Conservation (phyloP, 495 filamentous ascomycete species). For the Penicillium cinerascens region DNA sequence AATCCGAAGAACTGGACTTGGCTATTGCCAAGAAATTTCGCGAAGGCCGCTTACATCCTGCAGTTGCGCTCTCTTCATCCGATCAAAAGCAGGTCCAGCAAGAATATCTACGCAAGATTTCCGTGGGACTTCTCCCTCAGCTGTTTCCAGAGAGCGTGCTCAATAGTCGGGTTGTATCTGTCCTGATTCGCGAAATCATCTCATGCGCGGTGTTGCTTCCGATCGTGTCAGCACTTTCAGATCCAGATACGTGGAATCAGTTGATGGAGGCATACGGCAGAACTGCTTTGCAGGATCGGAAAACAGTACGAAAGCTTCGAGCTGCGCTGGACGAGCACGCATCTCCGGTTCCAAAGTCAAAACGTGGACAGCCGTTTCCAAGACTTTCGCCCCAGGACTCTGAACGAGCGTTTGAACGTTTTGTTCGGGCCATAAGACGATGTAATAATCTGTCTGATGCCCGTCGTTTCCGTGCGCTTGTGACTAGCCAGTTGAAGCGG, state of each 20-base stretch:
- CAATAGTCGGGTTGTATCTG: conserved; percentile 72
- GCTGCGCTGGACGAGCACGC: conserved; percentile 95
- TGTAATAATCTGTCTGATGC: conserved; percentile 93
- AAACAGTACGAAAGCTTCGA: conserved; percentile 88
- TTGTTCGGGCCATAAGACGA: conserved; percentile 83
- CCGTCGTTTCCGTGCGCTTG: conserved; percentile 82
- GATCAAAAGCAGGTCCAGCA: conserved; percentile 82
- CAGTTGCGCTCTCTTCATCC: conserved; percentile 75
- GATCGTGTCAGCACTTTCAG: conserved; percentile 46
- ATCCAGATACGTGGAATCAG: conserved; percentile 97
- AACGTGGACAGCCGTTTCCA: conserved; percentile 61
- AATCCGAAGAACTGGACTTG: conserved; percentile 91
- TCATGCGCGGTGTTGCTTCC: conserved; percentile 47
- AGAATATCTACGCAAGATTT: conserved; percentile 73
- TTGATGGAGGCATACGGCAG: conserved; percentile 86
- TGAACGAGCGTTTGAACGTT: conserved; percentile 90
- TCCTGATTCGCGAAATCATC: conserved; percentile 80
- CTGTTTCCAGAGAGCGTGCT: conserved; percentile 71
- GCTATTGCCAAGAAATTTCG: conserved; percentile 91
- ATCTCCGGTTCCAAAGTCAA: conserved; percentile 69
- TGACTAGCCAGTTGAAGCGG: conserved; percentile 86
- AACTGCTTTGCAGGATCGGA: conserved; percentile 88
- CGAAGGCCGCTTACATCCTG: conserved; percentile 85
- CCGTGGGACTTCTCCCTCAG: conserved; percentile 66
- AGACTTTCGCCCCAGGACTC: conserved; percentile 66